Base-by-base conservation (phyloP, 108 stramenopile species). In the Nitzschia inconspicua region DNA sequence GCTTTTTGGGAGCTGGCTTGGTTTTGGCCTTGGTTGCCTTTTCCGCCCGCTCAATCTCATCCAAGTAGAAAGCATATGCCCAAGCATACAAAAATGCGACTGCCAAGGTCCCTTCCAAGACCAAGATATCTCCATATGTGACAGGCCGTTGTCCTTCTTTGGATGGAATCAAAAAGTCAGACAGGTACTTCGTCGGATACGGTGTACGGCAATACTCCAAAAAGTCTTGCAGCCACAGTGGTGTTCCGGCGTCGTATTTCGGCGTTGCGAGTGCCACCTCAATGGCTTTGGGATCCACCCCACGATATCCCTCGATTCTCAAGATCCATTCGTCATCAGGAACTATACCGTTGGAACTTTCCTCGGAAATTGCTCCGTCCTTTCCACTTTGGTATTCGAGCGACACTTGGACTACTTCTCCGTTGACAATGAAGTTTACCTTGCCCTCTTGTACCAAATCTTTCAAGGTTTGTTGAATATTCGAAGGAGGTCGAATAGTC, bases 311-410 rank as follows among this genome's bases (percentile, higher is more conserved):
- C 5, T 23, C 16, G 34, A 54, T 18, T 7, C 53, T 32, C 19
- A 54, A 32, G 16, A 54, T 19, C 53, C 53, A 54, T 28, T 54
- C 53, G 34, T 54, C 53, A 28, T 54, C 53, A n/a, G 53, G 53
- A 23, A 36, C 7, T 19, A 54, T 31, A 9, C 13, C 32, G 29
- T 13, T 19, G 4, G 3, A 8, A n/a, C 32, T 26, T 14, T 8
- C 28, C 9, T n/a, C 1, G 11, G 37, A 39, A 14, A 14, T 14
- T 39, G 11, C 1, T 24, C 26, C 26, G 23, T 19, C 23, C 14
- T 7, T 18, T 26, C 23, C 10, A 3, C 19, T 16, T 11, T 18
- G 2, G 34, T 54, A 23, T 32, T 54, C 53, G 0, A 13, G 0
- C 16, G 31, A 22, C 8, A 54, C 25, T 28, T 37, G 53, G 18